A percentile compares a stretch with the other conserved stretches of the same genome.
Conservation (phyloP, 805 yeast species). For the Suhomyces pyralidae region DNA sequence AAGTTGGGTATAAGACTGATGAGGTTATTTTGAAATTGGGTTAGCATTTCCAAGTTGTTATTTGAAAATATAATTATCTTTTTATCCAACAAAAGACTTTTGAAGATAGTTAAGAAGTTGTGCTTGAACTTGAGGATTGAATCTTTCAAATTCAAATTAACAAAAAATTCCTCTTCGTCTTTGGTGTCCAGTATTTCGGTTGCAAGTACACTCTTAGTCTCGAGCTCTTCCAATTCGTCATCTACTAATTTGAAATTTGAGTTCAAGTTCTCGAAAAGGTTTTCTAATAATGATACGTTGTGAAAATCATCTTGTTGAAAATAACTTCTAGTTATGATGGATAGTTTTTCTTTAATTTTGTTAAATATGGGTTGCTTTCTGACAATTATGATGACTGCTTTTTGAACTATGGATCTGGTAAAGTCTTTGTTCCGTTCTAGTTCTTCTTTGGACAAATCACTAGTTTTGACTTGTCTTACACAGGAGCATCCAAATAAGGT, state of each 20-base stretch:
- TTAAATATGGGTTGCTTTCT: constrained; percentile 78
- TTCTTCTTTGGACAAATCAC: constrained; percentile 48
- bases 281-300: constrained; percentile 64
- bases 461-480: constrained; percentile 73
- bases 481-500: constrained; percentile 96
- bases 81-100: constrained; percentile 74
- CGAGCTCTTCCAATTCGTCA: constrained; percentile 15
- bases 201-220: neutral
- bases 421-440: constrained; percentile 55
- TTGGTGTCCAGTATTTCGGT: constrained; percentile 13
- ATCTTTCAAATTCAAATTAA: constrained; percentile 72
- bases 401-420: constrained; percentile 86
- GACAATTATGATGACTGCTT: constrained; percentile 82
- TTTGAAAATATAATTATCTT: constrained; percentile 71
- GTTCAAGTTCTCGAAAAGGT: constrained; percentile 65
- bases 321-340: constrained; percentile 83
- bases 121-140: constrained; percentile 57
- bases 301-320: constrained; percentile 77
- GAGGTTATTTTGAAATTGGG: constrained; percentile 79
- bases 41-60: constrained; percentile 72
- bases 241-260: constrained; percentile 20
- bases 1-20: constrained; percentile 82
- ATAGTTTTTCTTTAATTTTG: constrained; percentile 83
- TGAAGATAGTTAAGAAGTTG: constrained; percentile 63
- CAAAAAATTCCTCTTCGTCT: constrained; percentile 36